Percentiles rank a stretch among this genome's conserved stretches.
These are phyloP conservation scores for Plantago elongata DNA, from an alignment of 257 asterid species.

Conservation along the genomic window DNA sequence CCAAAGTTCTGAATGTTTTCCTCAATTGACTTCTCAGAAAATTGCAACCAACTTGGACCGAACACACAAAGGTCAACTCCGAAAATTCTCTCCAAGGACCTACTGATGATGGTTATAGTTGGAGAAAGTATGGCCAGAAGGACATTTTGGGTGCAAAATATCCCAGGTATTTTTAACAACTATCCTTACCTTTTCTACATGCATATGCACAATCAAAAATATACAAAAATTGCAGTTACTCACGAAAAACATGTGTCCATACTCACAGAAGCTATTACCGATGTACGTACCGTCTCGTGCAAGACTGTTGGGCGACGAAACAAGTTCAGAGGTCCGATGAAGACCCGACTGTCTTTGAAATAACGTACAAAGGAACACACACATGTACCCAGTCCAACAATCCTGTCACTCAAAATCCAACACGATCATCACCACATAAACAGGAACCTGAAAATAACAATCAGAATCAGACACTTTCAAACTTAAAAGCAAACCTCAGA, in stretches of 20 bases:
- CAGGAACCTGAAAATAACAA: conserved; percentile 30
- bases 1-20: conserved; percentile 1
- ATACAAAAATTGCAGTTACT: no score
- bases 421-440: conserved; percentile 39
- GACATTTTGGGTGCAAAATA: conserved; percentile 49
- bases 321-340: conserved; percentile 94
- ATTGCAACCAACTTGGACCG: conserved; percentile 68
- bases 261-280: conserved; percentile 85
- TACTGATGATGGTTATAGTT: conserved; percentile 66
- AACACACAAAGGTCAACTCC: conserved; percentile 50
- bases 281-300: conserved; percentile 59
- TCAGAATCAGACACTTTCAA: conserved; percentile 35
- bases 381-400: conserved; percentile 40
- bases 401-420: conserved; percentile 25
- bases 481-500: conserved; percentile 50
- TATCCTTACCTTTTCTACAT: background rate
- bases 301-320: conserved; percentile 84
- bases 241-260: no score
- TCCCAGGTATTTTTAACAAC: conserved; percentile 33
- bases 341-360: conserved; percentile 64
- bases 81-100: conserved; percentile 77
- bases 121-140: conserved; percentile 84
- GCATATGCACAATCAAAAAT: no score
- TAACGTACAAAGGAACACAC: conserved; percentile 78
- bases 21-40: conserved; percentile 48